Conservation (phyloP, 2,329 filamentous ascomycete genomes). For the Pezicula radicicola region DNA sequence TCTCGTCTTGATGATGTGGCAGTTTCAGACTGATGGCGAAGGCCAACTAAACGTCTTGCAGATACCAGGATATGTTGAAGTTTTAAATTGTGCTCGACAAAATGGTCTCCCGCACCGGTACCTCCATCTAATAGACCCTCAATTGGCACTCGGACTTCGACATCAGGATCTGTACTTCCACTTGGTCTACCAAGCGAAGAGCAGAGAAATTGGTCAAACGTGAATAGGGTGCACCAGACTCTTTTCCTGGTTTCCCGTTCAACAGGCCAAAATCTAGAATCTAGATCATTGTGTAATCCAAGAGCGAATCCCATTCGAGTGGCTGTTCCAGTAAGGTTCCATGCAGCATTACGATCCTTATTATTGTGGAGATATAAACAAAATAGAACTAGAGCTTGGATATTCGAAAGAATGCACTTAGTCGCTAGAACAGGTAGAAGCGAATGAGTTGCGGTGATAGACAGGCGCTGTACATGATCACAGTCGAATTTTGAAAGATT, state of each 20-base stretch:
- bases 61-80: not conserved
- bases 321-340: slow-evolving; percentile 32
- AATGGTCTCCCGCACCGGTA: slow-evolving; percentile 17
- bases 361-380: slow-evolving; percentile 35
- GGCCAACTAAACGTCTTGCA: slow-evolving; percentile 9
- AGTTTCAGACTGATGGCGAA: slow-evolving; percentile 27
- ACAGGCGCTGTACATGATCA: too few species aligned
- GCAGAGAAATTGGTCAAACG: slow-evolving; percentile 30
- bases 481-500: too few species aligned
- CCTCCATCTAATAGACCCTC: slow-evolving; percentile 23
- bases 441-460: too few species aligned
- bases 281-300: slow-evolving; percentile 29
- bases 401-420: slow-evolving; percentile 19
- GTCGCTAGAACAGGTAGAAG: too few species aligned
- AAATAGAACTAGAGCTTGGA: slow-evolving; percentile 29
- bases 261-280: slow-evolving; percentile 27
- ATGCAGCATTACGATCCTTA: slow-evolving; percentile 35
- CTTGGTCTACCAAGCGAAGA: slow-evolving; percentile 28
- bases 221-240: slow-evolving; percentile 31
- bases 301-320: slow-evolving; percentile 30
- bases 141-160: slow-evolving; percentile 23
- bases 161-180: slow-evolving; percentile 27
- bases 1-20: slow-evolving; percentile 12
- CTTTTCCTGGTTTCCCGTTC: slow-evolving; percentile 32
- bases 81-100: slow-evolving; percentile 12